A percentile compares a stretch with the other conserved stretches of the same genome.
These are phyloP conservation scores for Mycena floridula DNA, from an alignment of 768 basidiomycete species.

Conservation along the genomic window DNA sequence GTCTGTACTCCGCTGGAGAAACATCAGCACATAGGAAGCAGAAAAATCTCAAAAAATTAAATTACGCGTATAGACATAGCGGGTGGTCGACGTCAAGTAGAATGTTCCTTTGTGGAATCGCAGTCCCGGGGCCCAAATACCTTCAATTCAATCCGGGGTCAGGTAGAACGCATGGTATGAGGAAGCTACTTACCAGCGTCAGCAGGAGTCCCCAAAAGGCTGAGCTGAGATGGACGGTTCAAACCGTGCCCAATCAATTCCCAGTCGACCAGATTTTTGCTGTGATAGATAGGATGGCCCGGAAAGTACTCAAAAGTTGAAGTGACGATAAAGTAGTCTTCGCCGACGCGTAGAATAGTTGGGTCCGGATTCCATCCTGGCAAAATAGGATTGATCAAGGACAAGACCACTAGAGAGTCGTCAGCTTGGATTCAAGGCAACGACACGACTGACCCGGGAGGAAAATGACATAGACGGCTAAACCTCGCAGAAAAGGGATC, in stretches of 20 bases:
- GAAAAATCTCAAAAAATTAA: too few relatives aligned
- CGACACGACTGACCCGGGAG: too few relatives aligned
- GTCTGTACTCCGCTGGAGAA: conserved; percentile 25
- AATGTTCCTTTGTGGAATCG: conserved; percentile 29
- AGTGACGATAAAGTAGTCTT: conserved; percentile 32
- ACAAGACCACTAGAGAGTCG: too few relatives aligned
- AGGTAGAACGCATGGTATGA: not conserved
- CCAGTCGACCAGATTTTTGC: conserved; percentile 30
- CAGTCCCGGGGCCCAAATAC: conserved; percentile 30
- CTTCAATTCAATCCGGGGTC: conserved; percentile 7
- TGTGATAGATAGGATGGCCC: conserved; percentile 36
- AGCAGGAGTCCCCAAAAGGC: conserved; percentile 29
- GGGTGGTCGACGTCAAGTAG: conserved; percentile 28
- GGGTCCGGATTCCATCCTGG: conserved; percentile 38
- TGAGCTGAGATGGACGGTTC: conserved; percentile 28
- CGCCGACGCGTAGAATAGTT: conserved; percentile 29
- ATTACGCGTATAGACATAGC: conserved; percentile 36
- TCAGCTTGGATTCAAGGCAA: too few relatives aligned
- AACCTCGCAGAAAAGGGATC: too few relatives aligned
- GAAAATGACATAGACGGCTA: too few relatives aligned
- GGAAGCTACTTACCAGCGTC: conserved; percentile 28
- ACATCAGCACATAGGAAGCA: not conserved
- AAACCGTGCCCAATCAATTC: conserved; percentile 31
- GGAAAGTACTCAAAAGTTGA: conserved; percentile 36
- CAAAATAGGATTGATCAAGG: conserved; percentile 28